Percentiles rank a stretch among this genome's conserved stretches.
These are phyloP conservation scores for Trichomonas gallinae DNA, from an alignment of 208 protist genomes.

Conservation along the genomic window DNA sequence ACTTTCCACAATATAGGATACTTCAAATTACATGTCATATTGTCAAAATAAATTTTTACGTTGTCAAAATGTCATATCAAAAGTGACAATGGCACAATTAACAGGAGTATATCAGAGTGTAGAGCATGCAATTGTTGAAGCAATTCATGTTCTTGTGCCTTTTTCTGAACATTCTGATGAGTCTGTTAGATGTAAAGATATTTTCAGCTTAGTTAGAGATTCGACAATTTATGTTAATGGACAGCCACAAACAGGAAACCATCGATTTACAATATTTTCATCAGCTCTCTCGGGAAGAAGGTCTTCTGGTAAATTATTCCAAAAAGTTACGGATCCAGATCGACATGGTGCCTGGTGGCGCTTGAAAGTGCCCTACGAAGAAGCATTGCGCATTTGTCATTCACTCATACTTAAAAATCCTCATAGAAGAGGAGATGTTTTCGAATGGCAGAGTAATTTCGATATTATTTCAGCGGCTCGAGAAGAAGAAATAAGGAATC, in stretches of 20 bases:
- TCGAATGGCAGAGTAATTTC: background rate
- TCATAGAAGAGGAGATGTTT: background rate
- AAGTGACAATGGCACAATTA: background rate
- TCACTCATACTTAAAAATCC: background rate
- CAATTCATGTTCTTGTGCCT: background rate
- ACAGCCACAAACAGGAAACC: background rate
- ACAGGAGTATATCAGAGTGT: background rate
- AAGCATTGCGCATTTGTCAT: background rate
- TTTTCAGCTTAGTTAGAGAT: background rate
- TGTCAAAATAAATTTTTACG: too few relatives aligned
- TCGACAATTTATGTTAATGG: background rate
- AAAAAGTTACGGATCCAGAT: constrained; percentile 1
- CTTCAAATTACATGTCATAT: too few relatives aligned
- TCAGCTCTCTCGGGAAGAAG: background rate
- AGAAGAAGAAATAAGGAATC: background rate
- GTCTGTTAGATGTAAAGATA: background rate
- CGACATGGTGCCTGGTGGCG: background rate
- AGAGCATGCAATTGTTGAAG: background rate
- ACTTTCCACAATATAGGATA: too few relatives aligned
- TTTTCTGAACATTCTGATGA: constrained; percentile 7
- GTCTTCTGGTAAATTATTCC: background rate
- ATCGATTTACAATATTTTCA: background rate
- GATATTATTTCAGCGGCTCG: background rate
- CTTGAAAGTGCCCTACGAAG: background rate
- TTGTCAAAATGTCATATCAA: too few relatives aligned